A percentile compares a stretch with the other conserved stretches of the same genome.
These are phyloP conservation scores for Hypoxylon sp. DNA, from an alignment of 2,329 filamentous ascomycete genomes.

Conservation along the genomic window DNA sequence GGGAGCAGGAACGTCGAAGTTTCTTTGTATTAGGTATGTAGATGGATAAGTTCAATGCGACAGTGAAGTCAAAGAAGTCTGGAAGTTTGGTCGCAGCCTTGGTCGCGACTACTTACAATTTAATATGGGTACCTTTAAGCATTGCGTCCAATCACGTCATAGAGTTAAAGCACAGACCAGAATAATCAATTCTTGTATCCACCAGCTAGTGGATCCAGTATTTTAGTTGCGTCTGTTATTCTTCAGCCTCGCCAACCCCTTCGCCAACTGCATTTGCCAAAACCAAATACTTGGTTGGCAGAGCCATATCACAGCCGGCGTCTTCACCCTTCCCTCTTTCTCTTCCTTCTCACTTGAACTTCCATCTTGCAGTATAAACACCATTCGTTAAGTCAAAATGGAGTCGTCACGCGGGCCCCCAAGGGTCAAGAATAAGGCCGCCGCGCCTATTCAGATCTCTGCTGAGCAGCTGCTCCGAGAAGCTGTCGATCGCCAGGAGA, in stretches of 20 bases:
- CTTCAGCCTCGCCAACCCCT: conserved; percentile 33
- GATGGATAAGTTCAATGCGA: conserved; percentile 28
- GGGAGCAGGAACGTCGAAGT: not conserved
- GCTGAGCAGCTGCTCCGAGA: conserved; percentile 97
- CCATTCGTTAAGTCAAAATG: conserved; percentile 68
- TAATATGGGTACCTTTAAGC: conserved; percentile 26
- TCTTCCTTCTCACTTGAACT: not conserved
- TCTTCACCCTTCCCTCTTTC: not conserved
- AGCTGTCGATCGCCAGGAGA: conserved; percentile 96
- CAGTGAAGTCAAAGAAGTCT: conserved; percentile 19
- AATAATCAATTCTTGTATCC: conserved; percentile 26
- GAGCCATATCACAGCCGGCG: conserved; percentile 3
- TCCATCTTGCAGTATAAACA: not conserved
- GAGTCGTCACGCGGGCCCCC: conserved; percentile 92
- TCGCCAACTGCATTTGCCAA: conserved; percentile 1
- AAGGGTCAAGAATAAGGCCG: conserved; percentile 98
- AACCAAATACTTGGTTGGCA: conserved; percentile 23
- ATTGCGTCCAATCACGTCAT: conserved; percentile 13
- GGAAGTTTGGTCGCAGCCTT: conserved; percentile 36
- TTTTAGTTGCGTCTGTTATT: conserved; percentile 17
- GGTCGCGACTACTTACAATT: conserved; percentile 28
- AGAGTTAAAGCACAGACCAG: not conserved
- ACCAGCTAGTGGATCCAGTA: conserved; percentile 5
- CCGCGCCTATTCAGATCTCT: conserved; percentile 90
- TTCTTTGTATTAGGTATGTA: conserved; percentile 24